phyloP scores from a whole-genome alignment of 116 monocot species.

The Dioscorea cayenensis region DNA sequence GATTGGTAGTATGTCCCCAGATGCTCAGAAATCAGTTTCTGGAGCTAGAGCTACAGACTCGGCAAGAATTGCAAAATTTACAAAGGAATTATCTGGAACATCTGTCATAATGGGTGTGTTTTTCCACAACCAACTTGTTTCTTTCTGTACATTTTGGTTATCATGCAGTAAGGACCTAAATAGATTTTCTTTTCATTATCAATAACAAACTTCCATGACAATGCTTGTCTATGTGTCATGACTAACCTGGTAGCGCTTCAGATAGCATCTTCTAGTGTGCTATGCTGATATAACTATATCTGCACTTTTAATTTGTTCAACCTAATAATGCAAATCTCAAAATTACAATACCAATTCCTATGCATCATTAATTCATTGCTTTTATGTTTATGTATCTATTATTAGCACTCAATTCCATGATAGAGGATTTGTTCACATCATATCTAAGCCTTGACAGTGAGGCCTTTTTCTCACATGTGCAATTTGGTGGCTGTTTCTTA shows the following conservation, averaged over 20 bases:
- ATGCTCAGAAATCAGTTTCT: conserved; percentile 45
- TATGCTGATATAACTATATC: too few relatives aligned
- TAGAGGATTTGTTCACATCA: too few relatives aligned
- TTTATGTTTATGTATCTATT: too few relatives aligned
- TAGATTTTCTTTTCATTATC: neutral
- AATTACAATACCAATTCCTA: too few relatives aligned
- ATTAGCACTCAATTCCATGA: too few relatives aligned
- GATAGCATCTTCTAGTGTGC: too few relatives aligned
- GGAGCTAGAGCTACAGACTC: conserved; percentile 92
- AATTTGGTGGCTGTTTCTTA: neutral
- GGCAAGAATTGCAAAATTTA: conserved; percentile 79
- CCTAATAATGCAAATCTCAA: too few relatives aligned
- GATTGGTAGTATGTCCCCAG: conserved; percentile 29
- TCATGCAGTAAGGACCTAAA: neutral
- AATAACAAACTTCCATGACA: too few relatives aligned
- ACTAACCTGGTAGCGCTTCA: neutral
- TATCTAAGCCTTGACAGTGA: too few relatives aligned
- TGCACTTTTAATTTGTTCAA: too few relatives aligned
- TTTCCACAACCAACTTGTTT: neutral
- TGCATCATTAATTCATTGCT: too few relatives aligned
- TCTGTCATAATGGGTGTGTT: conserved; percentile 75
- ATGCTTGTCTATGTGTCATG: neutral
- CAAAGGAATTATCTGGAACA: conserved; percentile 68
- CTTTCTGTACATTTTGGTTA: neutral
- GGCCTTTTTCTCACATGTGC: too few relatives aligned